Evolutionary conservation across 2,329 filamentous ascomycete genomes (phyloP).

Genomic region (Setomelanomma holmii): DNA sequence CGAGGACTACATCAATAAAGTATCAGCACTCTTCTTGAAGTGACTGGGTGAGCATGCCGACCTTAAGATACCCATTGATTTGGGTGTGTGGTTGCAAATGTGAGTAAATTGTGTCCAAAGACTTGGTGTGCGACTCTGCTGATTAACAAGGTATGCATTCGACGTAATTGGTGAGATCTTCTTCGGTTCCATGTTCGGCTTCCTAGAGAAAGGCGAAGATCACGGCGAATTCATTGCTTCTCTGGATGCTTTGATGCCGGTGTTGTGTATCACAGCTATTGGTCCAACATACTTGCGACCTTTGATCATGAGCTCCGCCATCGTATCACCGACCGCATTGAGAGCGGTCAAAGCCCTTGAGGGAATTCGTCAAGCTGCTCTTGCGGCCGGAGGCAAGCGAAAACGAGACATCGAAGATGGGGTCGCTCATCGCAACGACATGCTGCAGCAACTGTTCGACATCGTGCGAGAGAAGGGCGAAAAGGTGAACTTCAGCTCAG

Average conservation of each 20-base stretch:
- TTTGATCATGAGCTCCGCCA: conserved; percentile 10
- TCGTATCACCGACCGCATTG: conserved; percentile 22
- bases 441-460: conserved; percentile 38
- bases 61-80: conserved; percentile 16
- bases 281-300: conserved; percentile 13
- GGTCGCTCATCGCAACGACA: conserved; percentile 26
- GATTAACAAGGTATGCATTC: conserved; percentile 23
- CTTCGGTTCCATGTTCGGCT: conserved; percentile 23
- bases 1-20: conserved; percentile 21
- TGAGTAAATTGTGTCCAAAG: no score
- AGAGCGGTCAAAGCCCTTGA: conserved; percentile 25
- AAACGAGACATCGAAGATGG: conserved; percentile 10
- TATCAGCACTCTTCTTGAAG: conserved; percentile 13
- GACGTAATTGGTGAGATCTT: conserved; percentile 25
- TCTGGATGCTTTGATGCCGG: conserved; percentile 45
- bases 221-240: conserved; percentile 25
- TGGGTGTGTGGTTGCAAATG: conserved; percentile 33
- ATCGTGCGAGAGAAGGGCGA: conserved; percentile 40
- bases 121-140: no score
- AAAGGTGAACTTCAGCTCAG: conserved; percentile 39
- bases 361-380: conserved; percentile 14
- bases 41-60: conserved; percentile 22
- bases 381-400: conserved; percentile 12
- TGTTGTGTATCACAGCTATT: conserved; percentile 14
- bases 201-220: conserved; percentile 23